These are phyloP conservation scores for Hypoxylon sp. DNA, from an alignment of 2,329 filamentous ascomycete genomes.

Conservation along the genomic window DNA sequence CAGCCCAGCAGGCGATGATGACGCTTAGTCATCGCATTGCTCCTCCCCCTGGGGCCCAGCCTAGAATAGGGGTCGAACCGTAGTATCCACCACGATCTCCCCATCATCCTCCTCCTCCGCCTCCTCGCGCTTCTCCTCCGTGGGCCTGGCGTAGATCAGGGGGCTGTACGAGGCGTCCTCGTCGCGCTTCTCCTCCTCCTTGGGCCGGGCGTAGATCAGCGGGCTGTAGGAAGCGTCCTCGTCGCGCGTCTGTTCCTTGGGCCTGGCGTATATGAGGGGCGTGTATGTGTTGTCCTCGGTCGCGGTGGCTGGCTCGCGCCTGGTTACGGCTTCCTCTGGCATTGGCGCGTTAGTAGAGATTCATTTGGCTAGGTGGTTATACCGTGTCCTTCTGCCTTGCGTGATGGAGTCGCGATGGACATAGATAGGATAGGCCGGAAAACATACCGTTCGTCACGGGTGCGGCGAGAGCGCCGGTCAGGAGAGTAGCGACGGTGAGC, in stretches of 20 bases:
- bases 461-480: conserved; percentile 22
- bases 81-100: too few species aligned
- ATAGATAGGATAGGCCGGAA: background rate
- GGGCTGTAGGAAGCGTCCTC: too few species aligned
- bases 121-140: background rate
- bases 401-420: background rate
- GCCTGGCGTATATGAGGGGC: background rate
- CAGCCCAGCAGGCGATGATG: too few species aligned
- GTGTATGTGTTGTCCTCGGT: background rate
- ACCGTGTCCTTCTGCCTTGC: background rate
- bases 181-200: background rate
- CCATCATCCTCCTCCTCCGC: too few species aligned
- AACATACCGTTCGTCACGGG: conserved; percentile 22
- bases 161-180: too few species aligned
- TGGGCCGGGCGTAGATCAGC: too few species aligned
- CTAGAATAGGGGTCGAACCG: too few species aligned
- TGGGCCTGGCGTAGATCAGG: too few species aligned
- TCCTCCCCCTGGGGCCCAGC: too few species aligned
- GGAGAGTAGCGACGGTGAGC: conserved; percentile 25
- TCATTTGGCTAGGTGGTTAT: background rate
- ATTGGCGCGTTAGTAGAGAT: background rate
- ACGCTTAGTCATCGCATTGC: background rate
- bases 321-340: background rate
- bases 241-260: background rate
- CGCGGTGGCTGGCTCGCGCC: background rate